Base-by-base conservation (phyloP, 78 protist species). In the Dictyostelium firmibasis region DNA sequence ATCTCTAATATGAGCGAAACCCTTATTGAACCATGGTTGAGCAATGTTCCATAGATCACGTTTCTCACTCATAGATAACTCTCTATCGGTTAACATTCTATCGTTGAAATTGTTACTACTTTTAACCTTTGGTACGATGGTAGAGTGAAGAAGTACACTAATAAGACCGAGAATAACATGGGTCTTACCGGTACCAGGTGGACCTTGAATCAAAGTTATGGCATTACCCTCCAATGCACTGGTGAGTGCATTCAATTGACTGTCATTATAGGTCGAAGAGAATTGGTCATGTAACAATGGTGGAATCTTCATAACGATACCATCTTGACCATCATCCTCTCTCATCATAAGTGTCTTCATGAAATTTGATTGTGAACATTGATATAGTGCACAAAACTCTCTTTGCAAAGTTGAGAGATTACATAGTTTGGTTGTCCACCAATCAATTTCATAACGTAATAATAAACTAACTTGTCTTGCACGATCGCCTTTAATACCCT, bases 171-270 rank as follows among this genome's bases (percentile, higher is more conserved):
- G 43, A 81, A 89, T 89, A 16, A 89, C 86, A 70, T 89, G 94
- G 0, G 94, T 89, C 35, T 89, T 89, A 89, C 94, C 94, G 0
- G 94, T 89, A 47, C 94, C 94, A n/a, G 94, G 94, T 89, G 94
- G 94, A 89, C 94, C 94, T 69, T 89, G 94, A 70, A 89, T 89
- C 36, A 89, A 81, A 5, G 94, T 89, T 18, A 89, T 89, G 14
- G 69, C 60, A 9, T 27, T 25, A 18, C 83, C 94, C 23, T 78
- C 85, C 60, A 89, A 69, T 31, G 94, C 94, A 9, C 87, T 64
- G 16, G 72, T 81, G n/a, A 89, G 57, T 11, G 94, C 94, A n/a
- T 43, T 31, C n/a, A 81, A 89, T 47, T 89, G 94, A 79, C 87
- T 81, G 2, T 85, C 8, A 81, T 89, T 89, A 50, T 44, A 89